phyloP scores from a whole-genome alignment of 2,329 filamentous ascomycete species.

The Bipolaris oryzae region DNA sequence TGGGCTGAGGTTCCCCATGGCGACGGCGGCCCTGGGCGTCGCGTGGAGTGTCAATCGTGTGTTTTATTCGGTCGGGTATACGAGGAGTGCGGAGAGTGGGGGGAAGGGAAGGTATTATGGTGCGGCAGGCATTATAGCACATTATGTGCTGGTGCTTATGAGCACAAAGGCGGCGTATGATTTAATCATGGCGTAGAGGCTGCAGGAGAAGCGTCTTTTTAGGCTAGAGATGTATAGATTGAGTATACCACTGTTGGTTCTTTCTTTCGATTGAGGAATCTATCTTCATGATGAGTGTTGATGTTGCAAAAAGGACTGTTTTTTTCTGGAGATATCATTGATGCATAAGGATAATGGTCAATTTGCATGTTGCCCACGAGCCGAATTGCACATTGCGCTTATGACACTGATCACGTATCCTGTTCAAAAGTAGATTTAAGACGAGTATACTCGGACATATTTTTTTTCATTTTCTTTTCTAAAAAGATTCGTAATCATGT shows the following conservation, averaged over 20 bases:
- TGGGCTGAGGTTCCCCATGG: conserved; percentile 60
- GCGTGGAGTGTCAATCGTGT: conserved; percentile 59
- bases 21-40: conserved; percentile 54
- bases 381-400: no score
- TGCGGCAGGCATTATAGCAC: conserved; percentile 39
- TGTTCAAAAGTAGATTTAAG: no score
- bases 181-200: conserved; percentile 23
- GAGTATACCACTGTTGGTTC: no score
- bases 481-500: background rate
- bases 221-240: no score
- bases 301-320: background rate
- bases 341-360: no score
- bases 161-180: conserved; percentile 36
- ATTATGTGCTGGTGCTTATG: conserved; percentile 38
- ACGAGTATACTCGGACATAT: no score
- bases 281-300: no score
- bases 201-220: no score
- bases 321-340: background rate
- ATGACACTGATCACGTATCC: no score
- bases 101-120: conserved; percentile 55
- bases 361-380: no score
- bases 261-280: no score
- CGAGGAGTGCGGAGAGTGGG: conserved; percentile 43
- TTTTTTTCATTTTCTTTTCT: no score
- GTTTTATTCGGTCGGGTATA: conserved; percentile 58